phyloP scores from a whole-genome alignment of 352 stramenopile genomes.

The Phytophthora crassamura region DNA sequence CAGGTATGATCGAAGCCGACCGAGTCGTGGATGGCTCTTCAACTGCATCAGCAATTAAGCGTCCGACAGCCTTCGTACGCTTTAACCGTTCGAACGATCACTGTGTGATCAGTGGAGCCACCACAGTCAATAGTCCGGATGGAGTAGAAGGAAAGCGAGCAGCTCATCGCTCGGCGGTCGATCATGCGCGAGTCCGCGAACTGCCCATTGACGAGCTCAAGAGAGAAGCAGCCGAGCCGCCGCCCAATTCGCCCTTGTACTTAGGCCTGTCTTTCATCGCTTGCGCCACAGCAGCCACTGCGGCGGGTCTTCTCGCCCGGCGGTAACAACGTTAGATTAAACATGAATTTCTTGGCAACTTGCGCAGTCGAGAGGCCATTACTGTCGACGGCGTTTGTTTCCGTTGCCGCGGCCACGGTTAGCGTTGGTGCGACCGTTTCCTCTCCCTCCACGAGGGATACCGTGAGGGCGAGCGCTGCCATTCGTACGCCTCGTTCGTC shows the following conservation, averaged over 20 bases:
- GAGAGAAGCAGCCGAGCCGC: slow-evolving; percentile 13
- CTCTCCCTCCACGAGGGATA: slow-evolving; percentile 10
- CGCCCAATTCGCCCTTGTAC: slow-evolving; percentile 44
- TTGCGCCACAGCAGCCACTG: slow-evolving; percentile 55
- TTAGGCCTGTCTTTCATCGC: slow-evolving; percentile 61
- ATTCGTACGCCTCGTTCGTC: slow-evolving; percentile 13
- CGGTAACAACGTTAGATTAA: slow-evolving; percentile 35
- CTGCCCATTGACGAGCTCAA: slow-evolving; percentile 32
- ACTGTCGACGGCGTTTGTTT: slow-evolving; percentile 39
- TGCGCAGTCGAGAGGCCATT: background rate
- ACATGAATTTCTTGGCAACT: slow-evolving; percentile 6
- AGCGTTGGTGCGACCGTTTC: slow-evolving; percentile 8
- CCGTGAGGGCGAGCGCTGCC: slow-evolving; percentile 4
- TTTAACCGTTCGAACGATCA: slow-evolving; percentile 23
- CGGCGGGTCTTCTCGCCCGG: slow-evolving; percentile 47
- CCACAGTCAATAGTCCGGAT: slow-evolving; percentile 21
- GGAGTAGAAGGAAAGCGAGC: slow-evolving; percentile 9
- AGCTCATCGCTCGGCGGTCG: slow-evolving; percentile 16
- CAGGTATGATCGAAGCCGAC: background rate
- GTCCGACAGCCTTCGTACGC: slow-evolving; percentile 7
- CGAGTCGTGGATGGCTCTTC: background rate
- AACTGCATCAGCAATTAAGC: slow-evolving; percentile 18
- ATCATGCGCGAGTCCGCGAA: slow-evolving; percentile 1
- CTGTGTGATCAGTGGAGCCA: slow-evolving; percentile 23
- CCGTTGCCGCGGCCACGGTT: slow-evolving; percentile 19